Evolutionary conservation across 23 red algal species (phyloP).

Genomic region (Chondrus crispus): DNA sequence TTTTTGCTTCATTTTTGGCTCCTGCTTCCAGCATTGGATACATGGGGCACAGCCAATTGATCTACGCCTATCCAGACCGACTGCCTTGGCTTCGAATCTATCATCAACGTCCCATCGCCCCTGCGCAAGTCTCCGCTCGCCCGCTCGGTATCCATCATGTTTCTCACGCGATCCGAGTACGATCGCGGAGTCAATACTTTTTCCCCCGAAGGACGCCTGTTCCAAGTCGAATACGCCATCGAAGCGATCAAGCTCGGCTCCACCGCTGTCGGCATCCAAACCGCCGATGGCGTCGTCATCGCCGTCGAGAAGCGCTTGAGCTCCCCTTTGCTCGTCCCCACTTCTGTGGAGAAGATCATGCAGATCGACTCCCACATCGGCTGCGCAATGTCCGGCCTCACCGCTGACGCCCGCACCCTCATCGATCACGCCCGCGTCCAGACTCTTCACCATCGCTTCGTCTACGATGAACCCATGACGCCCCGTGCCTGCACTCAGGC

Average conservation of each 20-base stretch:
- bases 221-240: constrained; percentile 98
- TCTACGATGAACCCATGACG: constrained; percentile 86
- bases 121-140: no score
- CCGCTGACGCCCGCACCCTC: constrained; percentile 85
- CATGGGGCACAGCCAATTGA: no score
- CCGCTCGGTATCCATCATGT: no score
- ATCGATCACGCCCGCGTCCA: constrained; percentile 89
- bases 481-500: constrained; percentile 78
- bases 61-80: no score
- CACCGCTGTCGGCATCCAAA: constrained; percentile 89
- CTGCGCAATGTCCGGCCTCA: constrained; percentile 84
- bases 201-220: constrained; percentile 88
- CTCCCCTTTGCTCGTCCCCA: constrained; percentile 76
- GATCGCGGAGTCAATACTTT: constrained; percentile 98
- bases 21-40: no score
- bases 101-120: no score
- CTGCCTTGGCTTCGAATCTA: no score
- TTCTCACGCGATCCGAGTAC: constrained; percentile 95
- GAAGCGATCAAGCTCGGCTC: constrained; percentile 96
- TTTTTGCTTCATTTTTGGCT: no score
- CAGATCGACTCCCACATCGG: constrained; percentile 87
- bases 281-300: constrained; percentile 81
- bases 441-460: constrained; percentile 82
- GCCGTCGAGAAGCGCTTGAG: constrained; percentile 93
- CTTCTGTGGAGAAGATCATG: constrained; percentile 87